Percentiles rank a stretch among this genome's conserved stretches.
These are phyloP conservation scores for Castanospermum australe DNA, from an alignment of 306 rosid species.

Conservation along the genomic window DNA sequence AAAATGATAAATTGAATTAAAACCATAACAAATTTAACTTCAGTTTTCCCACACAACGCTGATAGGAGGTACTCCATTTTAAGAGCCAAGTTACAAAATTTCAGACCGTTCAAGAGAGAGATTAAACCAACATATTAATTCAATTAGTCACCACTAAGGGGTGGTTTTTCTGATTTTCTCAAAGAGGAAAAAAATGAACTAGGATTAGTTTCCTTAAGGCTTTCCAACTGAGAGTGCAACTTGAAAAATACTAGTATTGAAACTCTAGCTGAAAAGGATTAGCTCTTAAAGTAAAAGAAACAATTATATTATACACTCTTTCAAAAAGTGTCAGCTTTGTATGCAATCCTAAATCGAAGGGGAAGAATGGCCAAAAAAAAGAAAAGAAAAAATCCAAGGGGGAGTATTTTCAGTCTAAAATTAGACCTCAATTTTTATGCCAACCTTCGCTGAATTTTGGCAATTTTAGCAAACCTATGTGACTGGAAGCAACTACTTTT, in stretches of 20 bases:
- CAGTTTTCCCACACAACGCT: background rate
- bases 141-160: background rate
- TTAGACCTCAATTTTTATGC: background rate
- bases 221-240: background rate
- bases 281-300: background rate
- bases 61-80: background rate
- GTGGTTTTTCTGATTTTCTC: background rate
- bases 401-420: background rate
- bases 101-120: background rate
- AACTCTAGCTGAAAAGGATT: background rate
- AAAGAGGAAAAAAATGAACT: background rate
- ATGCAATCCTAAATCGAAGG: background rate
- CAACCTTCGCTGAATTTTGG: background rate
- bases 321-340: background rate
- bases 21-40: background rate
- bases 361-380: no score
- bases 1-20: background rate
- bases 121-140: background rate
- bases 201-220: background rate
- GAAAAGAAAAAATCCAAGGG: no score
- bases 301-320: background rate
- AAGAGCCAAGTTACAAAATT: background rate
- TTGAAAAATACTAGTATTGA: background rate
- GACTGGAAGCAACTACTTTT: background rate
- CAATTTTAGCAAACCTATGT: background rate